Evolutionary conservation across 75 land plant genomes (phyloP).

Genomic region (Sequoia sempervirens): DNA sequence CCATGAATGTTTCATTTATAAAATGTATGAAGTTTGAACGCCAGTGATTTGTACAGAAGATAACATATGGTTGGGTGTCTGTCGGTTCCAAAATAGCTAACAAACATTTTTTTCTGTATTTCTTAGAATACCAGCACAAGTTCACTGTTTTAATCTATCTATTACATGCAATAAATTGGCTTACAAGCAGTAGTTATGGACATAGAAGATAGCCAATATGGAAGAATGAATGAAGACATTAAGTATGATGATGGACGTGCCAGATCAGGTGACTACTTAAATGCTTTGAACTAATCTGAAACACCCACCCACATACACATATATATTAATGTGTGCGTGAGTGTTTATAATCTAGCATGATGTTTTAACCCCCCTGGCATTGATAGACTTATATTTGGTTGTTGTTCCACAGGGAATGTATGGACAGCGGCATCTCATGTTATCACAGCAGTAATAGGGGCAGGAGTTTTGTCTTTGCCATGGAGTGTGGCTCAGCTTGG

Average conservation of each 20-base stretch:
- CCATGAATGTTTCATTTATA: too few relatives aligned
- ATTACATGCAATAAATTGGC: not conserved
- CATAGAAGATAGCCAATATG: not conserved
- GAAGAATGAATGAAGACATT: not conserved
- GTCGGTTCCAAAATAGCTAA: too few relatives aligned
- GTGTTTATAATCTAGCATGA: not conserved
- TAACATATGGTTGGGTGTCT: too few relatives aligned
- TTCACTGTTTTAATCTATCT: too few relatives aligned
- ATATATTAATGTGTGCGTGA: not conserved
- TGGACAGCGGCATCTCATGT: slow-evolving; percentile 57
- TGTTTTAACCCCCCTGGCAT: not conserved
- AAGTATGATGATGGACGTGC: slow-evolving; percentile 16
- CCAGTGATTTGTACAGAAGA: too few relatives aligned
- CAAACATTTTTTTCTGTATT: too few relatives aligned
- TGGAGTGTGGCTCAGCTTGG: slow-evolving; percentile 68
- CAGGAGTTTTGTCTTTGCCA: slow-evolving; percentile 62
- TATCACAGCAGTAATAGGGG: slow-evolving; percentile 63
- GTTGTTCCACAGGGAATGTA: slow-evolving; percentile 21
- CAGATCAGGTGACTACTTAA: slow-evolving; percentile 18
- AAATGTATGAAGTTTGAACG: too few relatives aligned
- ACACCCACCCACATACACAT: not conserved
- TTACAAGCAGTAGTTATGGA: not conserved
- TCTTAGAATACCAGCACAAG: not conserved
- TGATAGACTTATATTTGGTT: not conserved
- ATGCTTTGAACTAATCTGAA: not conserved